phyloP scores from a whole-genome alignment of 1,284 basidiomycete genomes.

The Clitocybe nebularis region DNA sequence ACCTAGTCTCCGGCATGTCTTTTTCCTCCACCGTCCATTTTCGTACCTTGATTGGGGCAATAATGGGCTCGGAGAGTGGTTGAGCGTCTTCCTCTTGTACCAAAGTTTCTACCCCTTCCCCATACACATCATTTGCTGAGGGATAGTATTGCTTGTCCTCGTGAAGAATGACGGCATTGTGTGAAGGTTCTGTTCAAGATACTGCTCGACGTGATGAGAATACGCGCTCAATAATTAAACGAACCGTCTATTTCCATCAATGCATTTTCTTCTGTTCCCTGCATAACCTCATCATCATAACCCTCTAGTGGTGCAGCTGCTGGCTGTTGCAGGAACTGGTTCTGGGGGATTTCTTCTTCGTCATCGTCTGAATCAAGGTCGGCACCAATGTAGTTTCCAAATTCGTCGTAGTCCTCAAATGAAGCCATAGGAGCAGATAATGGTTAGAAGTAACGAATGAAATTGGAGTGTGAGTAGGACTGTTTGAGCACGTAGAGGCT shows the following conservation, averaged over 20 bases:
- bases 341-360: constrained; percentile 59
- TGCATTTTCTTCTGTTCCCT: constrained; percentile 51
- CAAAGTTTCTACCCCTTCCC: constrained; percentile 90
- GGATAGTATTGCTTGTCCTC: constrained; percentile 99
- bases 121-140: constrained; percentile 89
- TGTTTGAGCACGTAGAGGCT: no score
- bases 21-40: constrained; percentile 93
- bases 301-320: constrained; percentile 65
- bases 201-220: constrained; percentile 19
- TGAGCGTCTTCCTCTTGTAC: constrained; percentile 99
- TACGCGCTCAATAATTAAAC: constrained; percentile 22
- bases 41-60: constrained; percentile 91
- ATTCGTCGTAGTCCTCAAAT: constrained; percentile 86
- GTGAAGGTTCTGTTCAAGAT: constrained; percentile 52
- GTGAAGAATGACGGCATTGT: constrained; percentile 89
- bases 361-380: constrained; percentile 92
- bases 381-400: constrained; percentile 94
- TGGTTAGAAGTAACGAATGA: no score
- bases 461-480: no score
- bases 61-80: constrained; percentile 91
- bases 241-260: constrained; percentile 82
- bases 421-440: constrained; percentile 81
- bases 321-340: constrained; percentile 38
- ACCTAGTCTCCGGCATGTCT: constrained; percentile 88
- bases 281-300: constrained; percentile 65